Base-by-base conservation (phyloP, 108 stramenopile genomes). In the Mayamaea pseudoterrestris region DNA sequence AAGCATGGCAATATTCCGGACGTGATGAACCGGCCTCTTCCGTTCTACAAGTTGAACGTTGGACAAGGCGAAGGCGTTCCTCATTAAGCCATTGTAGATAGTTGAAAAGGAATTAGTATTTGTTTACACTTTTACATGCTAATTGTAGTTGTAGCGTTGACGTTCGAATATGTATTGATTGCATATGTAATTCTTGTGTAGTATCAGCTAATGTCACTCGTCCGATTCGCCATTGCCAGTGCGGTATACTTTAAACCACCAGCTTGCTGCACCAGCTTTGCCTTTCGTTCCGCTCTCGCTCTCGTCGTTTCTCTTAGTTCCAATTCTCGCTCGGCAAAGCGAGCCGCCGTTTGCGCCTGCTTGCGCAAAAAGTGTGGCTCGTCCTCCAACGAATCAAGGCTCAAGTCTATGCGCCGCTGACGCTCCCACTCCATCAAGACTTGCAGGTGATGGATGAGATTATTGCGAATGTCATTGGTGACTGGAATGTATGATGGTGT, bases 191-290 rank as follows among this genome's bases (percentile, higher is more conserved):
- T n/a, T n/a, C n/a, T n/a, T n/a, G n/a, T n/a, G n/a, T n/a, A n/a
- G n/a, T n/a, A n/a, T n/a, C n/a, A n/a, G n/a, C n/a, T n/a, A n/a
- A n/a, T n/a, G n/a, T n/a, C n/a, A n/a, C n/a, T n/a, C n/a, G n/a
- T n/a, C n/a, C n/a, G 44, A 21, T 24, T 81, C 13, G 84, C 84
- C 86, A 88, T 88, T 13, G 86, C 81, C 60, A 88, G 54, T 2
- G 86, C 86, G 35, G 86, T 88, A 56, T 83, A 88, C 47, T 89
- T 81, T 31, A 81, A 48, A 13, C 79, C 81, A 25, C 76, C 75
- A n/a, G 57, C 47, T 17, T 69, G 72, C 44, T 76, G 65, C 45
- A 84, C 56, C 45, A 80, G 83, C 50, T 69, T 60, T 13, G 78
- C 76, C 47, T 86, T 91, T n/a, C 89, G 61, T 52, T 70, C 48